These are phyloP conservation scores for Colletotrichum aenigma DNA, from an alignment of 2,329 filamentous ascomycete genomes.

Conservation along the genomic window DNA sequence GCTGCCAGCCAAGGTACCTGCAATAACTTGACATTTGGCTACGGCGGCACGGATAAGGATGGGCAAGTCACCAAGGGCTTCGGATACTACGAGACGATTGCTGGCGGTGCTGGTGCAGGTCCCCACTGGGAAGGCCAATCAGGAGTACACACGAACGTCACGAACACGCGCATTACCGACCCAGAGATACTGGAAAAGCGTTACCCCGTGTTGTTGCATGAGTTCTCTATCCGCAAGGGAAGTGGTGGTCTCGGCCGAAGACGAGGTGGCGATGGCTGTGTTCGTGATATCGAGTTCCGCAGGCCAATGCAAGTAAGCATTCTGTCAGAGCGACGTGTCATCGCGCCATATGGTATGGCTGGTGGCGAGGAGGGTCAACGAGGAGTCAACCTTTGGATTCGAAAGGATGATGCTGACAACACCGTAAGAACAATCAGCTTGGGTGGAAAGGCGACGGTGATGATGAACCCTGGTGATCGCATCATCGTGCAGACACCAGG, in stretches of 20 bases:
- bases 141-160: constrained; percentile 40
- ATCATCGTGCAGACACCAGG: neutral
- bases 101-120: constrained; percentile 35
- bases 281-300: neutral
- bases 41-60: neutral
- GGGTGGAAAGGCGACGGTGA: neutral
- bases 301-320: neutral
- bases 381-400: neutral
- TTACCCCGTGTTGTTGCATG: constrained; percentile 34
- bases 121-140: constrained; percentile 30
- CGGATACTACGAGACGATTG: constrained; percentile 40
- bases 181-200: constrained; percentile 38
- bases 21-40: constrained; percentile 70
- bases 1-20: constrained; percentile 53
- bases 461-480: neutral
- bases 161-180: constrained; percentile 41
- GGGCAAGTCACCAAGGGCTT: constrained; percentile 47
- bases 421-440: neutral
- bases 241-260: neutral
- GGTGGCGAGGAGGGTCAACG: neutral
- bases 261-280: neutral
- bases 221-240: constrained; percentile 32
- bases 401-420: neutral
- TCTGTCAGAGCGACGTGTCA: neutral
- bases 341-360: neutral